Conservation (phyloP, 441 rosid genomes). For the Arabidopsis lyrata region DNA sequence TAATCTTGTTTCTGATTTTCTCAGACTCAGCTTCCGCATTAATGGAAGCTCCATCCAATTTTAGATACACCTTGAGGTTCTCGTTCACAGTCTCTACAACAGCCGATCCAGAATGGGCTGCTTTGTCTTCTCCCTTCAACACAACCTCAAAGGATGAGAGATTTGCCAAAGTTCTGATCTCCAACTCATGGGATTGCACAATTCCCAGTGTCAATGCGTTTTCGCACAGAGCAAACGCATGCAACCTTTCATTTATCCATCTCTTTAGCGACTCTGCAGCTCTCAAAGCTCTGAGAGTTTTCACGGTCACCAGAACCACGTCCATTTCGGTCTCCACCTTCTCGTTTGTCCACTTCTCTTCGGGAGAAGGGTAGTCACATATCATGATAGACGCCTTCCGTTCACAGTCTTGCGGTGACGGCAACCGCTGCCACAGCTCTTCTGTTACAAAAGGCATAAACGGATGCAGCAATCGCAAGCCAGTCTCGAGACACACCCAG, state of each 20-base stretch:
- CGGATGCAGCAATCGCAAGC: constrained; percentile 89
- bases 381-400: constrained; percentile 78
- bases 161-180: constrained; percentile 70
- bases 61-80: constrained; percentile 63
- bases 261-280: constrained; percentile 66
- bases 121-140: constrained; percentile 60
- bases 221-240: constrained; percentile 77
- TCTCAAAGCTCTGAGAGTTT: constrained; percentile 69
- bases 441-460: constrained; percentile 94
- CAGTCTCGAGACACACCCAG: constrained; percentile 86
- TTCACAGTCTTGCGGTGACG: constrained; percentile 48
- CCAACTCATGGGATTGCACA: constrained; percentile 59
- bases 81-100: constrained; percentile 73
- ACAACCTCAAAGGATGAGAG: constrained; percentile 77
- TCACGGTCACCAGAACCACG: constrained; percentile 70
- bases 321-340: constrained; percentile 71
- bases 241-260: constrained; percentile 68
- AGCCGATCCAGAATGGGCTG: constrained; percentile 73
- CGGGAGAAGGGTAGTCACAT: constrained; percentile 69
- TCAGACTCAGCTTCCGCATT: too few relatives aligned
- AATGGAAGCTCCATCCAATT: too few relatives aligned
- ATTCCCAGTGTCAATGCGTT: constrained; percentile 53
- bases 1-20: too few relatives aligned
- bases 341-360: constrained; percentile 74
- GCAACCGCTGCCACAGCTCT: constrained; percentile 95